Evolutionary conservation across 306 rosid species (phyloP).

Genomic region (Begonia fuchsioides): DNA sequence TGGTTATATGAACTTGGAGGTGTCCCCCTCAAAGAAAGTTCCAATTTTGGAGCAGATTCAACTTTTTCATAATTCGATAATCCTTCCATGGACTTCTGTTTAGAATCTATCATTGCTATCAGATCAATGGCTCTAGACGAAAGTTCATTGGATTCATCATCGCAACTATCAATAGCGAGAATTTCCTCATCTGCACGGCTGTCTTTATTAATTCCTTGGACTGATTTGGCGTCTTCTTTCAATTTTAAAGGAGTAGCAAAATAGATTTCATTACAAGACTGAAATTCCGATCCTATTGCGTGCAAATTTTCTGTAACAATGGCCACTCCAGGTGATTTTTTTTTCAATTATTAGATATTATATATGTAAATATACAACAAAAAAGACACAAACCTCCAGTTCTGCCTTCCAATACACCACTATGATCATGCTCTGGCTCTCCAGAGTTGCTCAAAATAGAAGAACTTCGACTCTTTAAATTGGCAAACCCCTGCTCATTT

Average conservation of each 20-base stretch:
- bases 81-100: conserved; percentile 18
- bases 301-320: conserved; percentile 28
- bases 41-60: conserved; percentile 33
- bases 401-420: conserved; percentile 14
- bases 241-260: conserved; percentile 13
- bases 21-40: conserved; percentile 38
- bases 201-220: conserved; percentile 13
- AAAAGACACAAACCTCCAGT: conserved; percentile 22
- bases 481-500: conserved; percentile 34
- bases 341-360: background rate
- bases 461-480: conserved; percentile 16
- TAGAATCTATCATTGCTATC: conserved; percentile 39
- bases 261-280: conserved; percentile 17
- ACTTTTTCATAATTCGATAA: conserved; percentile 15
- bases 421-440: conserved; percentile 19
- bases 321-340: background rate
- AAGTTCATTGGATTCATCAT: conserved; percentile 24
- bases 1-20: conserved; percentile 21
- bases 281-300: conserved; percentile 16
- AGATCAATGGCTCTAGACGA: conserved; percentile 46
- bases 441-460: conserved; percentile 23
- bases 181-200: conserved; percentile 18
- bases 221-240: conserved; percentile 17
- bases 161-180: too few species aligned
- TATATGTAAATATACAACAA: background rate